These are phyloP conservation scores for Mrakia blollopis DNA, from an alignment of 768 basidiomycete species.

Conservation along the genomic window DNA sequence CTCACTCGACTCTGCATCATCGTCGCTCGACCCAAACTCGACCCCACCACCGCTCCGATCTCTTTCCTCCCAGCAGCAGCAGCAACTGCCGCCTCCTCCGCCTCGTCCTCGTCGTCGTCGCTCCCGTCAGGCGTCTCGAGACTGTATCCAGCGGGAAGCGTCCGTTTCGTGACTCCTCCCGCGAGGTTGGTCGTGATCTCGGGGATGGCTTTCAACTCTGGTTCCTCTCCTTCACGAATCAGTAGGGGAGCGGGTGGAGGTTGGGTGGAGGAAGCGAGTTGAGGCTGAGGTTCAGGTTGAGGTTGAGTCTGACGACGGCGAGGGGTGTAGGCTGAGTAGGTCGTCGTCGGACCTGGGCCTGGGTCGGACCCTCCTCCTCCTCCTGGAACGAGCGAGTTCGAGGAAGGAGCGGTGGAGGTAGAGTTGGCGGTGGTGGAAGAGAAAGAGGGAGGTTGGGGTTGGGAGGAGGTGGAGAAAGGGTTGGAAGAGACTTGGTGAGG, in stretches of 20 bases:
- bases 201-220: conserved; percentile 34
- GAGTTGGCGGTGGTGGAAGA: conserved; percentile 8
- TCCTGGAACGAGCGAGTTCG: background rate
- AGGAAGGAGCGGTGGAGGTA: background rate
- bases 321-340: conserved; percentile 44
- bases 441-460: conserved; percentile 33
- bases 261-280: conserved; percentile 32
- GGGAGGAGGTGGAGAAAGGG: conserved; percentile 35
- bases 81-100: too few species aligned
- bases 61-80: too few species aligned
- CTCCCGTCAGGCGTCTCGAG: background rate
- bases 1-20: conserved; percentile 74
- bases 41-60: too few species aligned
- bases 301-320: conserved; percentile 42
- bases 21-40: background rate
- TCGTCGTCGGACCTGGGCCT: conserved; percentile 19
- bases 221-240: background rate
- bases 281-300: too few species aligned
- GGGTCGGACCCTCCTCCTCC: background rate
- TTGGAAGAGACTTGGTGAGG: conserved; percentile 44
- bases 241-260: background rate
- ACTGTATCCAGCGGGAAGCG: conserved; percentile 43
- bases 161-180: conserved; percentile 38
- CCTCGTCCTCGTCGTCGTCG: conserved; percentile 12
- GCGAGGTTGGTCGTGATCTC: conserved; percentile 34